Evolutionary conservation across 169 alveolate species (phyloP), one percentile per base, ranked within the genome.

Genomic region (Cryptosporidium felis): DNA sequence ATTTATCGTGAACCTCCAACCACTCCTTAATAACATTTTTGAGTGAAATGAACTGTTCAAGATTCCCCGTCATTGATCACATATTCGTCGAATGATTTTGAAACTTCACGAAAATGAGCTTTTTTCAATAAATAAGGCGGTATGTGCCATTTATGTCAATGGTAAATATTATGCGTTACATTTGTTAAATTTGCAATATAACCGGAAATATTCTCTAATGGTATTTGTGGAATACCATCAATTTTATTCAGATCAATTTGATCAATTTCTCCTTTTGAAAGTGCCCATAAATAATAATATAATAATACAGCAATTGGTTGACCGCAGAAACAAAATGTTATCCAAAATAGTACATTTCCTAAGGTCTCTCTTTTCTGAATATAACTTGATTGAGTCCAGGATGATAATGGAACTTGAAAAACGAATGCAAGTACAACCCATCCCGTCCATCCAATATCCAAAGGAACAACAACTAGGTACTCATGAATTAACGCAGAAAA

Each of bases 301-400:
- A 91, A 47, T 26, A 91, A 66, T 3, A 82, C 63, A 5, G 94
- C 94, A 16, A 96, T 93, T 28, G 99, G 99, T 60, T 96, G 98
- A 0, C 99, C 99, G 8, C 97, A 89, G 80, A 96, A 91, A 79
- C 98, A 94, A 90, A 96, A 96, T 10, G 94, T 81, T 44, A 93
- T 89, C 99, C 99, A 96, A 80, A 96, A 96, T 42, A 94, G 45
- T 3, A 93, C 85, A 80, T 96, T 96, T 10, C 98, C 98, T 16
- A 94, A 67, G 3, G 95, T 93, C 60, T 90, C 90, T 79, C 92
- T 89, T 30, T 80, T 92, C 80, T 92, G 93, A 34, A 94, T 60
- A 9, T 42, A 62, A 2, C 81, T 81, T 60, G 82, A 44, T 38
- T 81, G 82, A 18, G 82, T 63, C 80, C 81, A 81, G 21, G 74